phyloP scores from a whole-genome alignment of 352 stramenopile species.

The Phytopythium oedochilum region DNA sequence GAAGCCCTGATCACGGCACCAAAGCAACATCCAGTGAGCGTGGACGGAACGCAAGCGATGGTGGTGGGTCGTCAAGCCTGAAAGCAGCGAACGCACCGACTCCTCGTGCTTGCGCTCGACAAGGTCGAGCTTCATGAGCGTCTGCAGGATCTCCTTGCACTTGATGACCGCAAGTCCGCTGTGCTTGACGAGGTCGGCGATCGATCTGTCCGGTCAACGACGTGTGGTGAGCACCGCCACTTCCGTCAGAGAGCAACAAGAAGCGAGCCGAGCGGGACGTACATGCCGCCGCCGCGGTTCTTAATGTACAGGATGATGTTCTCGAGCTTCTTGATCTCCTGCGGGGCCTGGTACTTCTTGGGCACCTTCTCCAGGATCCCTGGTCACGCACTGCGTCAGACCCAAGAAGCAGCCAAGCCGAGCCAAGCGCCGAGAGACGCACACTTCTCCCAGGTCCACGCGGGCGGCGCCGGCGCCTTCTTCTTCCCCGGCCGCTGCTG shows the following conservation, averaged over 20 bases:
- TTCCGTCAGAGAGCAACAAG: no score
- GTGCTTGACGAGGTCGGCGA: constrained; percentile 80
- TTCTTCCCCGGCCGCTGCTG: constrained; percentile 21
- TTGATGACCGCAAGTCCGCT: constrained; percentile 74
- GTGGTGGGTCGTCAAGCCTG: no score
- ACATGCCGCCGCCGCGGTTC: constrained; percentile 77
- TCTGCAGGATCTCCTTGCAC: constrained; percentile 86
- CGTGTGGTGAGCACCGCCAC: not conserved
- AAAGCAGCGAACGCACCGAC: constrained; percentile 57
- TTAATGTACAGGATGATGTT: constrained; percentile 85
- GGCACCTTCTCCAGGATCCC: constrained; percentile 75
- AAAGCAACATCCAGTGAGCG: no score
- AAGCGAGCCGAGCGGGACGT: no score
- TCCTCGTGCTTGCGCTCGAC: constrained; percentile 73
- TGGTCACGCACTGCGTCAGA: constrained; percentile 8
- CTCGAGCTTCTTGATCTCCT: constrained; percentile 82
- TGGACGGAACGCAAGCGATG: no score
- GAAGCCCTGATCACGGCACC: constrained; percentile 37
- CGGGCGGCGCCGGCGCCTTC: constrained; percentile 24
- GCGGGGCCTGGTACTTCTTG: constrained; percentile 76
- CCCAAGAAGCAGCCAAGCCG: not conserved
- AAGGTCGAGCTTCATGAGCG: constrained; percentile 81
- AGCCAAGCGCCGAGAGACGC: constrained; percentile 7
- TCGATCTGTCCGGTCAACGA: constrained; percentile 38
- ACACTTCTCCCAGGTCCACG: constrained; percentile 83